Evolutionary conservation across 2,329 filamentous ascomycete species (phyloP).

Genomic region (Eurotiales sp.): DNA sequence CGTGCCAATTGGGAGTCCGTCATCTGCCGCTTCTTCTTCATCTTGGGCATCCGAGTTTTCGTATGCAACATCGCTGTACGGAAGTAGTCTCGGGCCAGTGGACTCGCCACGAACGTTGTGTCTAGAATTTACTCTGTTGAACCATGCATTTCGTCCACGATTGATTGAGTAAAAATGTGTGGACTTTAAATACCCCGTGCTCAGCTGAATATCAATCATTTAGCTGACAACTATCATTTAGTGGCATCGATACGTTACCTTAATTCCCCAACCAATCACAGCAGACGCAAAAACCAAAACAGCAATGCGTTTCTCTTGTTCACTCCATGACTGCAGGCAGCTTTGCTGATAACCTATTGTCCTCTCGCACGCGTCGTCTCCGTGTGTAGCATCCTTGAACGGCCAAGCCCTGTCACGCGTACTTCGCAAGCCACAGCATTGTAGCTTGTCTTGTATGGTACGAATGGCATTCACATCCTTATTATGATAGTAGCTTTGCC

Average conservation of each 20-base stretch:
- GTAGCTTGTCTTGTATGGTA: conserved; percentile 29
- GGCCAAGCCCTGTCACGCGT: conserved; percentile 37
- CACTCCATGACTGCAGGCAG: conserved; percentile 29
- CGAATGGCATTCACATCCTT: conserved; percentile 30
- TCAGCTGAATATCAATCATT: background rate
- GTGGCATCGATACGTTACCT: no score
- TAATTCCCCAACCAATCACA: conserved; percentile 20
- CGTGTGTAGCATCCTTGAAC: conserved; percentile 30
- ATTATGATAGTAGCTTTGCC: conserved; percentile 28
- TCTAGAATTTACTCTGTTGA: background rate
- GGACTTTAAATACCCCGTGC: background rate
- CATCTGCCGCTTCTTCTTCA: background rate
- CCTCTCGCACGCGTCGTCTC: conserved; percentile 29
- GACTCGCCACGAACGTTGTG: background rate
- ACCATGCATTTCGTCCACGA: conserved; percentile 4
- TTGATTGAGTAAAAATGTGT: background rate
- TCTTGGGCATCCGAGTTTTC: background rate
- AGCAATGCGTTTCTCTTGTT: conserved; percentile 24
- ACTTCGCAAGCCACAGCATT: conserved; percentile 34
- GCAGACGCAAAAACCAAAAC: conserved; percentile 27
- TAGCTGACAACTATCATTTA: no score
- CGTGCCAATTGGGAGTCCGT: background rate
- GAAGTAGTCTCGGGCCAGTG: conserved; percentile 7
- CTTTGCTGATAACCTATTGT: conserved; percentile 28
- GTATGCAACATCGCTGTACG: conserved; percentile 1